A percentile compares a stretch with the other conserved stretches of the same genome.
Evolutionary conservation across 2,329 filamentous ascomycete species (phyloP).

Genomic region (Fusarium abutilonis): DNA sequence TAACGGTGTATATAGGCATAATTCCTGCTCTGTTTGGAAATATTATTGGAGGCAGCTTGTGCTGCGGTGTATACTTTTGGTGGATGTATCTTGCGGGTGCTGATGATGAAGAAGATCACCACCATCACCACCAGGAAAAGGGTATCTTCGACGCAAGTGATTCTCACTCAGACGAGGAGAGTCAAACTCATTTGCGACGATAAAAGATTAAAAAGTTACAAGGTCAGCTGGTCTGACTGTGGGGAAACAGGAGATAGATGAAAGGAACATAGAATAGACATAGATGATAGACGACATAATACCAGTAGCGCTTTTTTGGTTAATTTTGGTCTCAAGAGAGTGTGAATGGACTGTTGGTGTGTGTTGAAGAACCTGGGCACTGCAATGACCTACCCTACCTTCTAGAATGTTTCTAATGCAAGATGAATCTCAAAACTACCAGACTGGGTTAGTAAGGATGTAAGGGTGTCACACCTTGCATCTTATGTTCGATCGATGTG

Average conservation of each 20-base stretch:
- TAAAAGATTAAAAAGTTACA: fast-evolving
- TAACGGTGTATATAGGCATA: conserved; percentile 44
- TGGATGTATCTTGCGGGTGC: conserved; percentile 36
- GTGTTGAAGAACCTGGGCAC: too few species aligned
- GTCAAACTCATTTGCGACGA: conserved; percentile 1
- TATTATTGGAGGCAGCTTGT: conserved; percentile 63
- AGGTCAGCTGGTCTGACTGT: background rate
- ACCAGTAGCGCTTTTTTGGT: background rate
- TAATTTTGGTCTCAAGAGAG: too few species aligned
- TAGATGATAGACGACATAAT: background rate
- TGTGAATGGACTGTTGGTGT: too few species aligned
- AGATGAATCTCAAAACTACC: too few species aligned
- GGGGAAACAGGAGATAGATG: background rate
- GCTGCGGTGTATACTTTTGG: conserved; percentile 56
- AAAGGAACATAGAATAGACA: background rate
- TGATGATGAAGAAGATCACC: conserved; percentile 1
- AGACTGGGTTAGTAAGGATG: too few species aligned
- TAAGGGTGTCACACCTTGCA: too few species aligned
- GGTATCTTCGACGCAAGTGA: conserved; percentile 19
- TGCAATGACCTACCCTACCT: too few species aligned
- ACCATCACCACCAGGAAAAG: background rate
- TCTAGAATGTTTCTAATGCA: too few species aligned
- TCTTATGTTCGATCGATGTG: too few species aligned
- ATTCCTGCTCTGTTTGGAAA: conserved; percentile 65
- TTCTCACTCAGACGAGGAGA: conserved; percentile 33